Conservation (phyloP, 352 stramenopile genomes). For the Pythium volutum region DNA sequence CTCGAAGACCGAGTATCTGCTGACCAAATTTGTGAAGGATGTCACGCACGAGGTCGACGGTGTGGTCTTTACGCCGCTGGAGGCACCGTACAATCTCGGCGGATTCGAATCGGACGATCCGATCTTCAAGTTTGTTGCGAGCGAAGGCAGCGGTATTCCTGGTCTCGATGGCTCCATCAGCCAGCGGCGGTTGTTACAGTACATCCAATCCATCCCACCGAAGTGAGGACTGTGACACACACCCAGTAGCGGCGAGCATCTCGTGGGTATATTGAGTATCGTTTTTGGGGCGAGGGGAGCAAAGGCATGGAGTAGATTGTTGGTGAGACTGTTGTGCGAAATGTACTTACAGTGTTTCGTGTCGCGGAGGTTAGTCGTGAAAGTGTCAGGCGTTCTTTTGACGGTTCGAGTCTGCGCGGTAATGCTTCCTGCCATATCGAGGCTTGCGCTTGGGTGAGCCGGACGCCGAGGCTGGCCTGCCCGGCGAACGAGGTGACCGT, state of each 20-base stretch:
- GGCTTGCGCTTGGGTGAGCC: slow-evolving; percentile 50
- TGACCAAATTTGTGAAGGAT: slow-evolving; percentile 84
- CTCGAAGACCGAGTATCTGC: slow-evolving; percentile 81
- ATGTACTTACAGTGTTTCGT: slow-evolving; percentile 25
- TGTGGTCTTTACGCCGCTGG: slow-evolving; percentile 83
- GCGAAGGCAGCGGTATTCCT: slow-evolving; percentile 74
- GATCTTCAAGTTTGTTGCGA: slow-evolving; percentile 89
- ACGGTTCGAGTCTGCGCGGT: slow-evolving; percentile 59
- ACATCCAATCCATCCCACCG: slow-evolving; percentile 67
- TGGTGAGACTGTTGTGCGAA: slow-evolving; percentile 4
- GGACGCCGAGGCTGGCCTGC: slow-evolving; percentile 3
- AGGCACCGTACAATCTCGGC: slow-evolving; percentile 81
- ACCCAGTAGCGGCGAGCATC: not conserved
- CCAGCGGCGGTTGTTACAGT: slow-evolving; percentile 70
- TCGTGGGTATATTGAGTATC: slow-evolving; percentile 3
- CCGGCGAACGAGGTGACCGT: slow-evolving; percentile 20
- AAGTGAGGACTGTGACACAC: slow-evolving; percentile 33
- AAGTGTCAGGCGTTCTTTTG: slow-evolving; percentile 42
- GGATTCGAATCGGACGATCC: slow-evolving; percentile 82
- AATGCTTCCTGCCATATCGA: slow-evolving; percentile 75
- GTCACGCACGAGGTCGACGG: slow-evolving; percentile 86
- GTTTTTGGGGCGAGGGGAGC: slow-evolving; percentile 2
- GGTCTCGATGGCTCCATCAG: slow-evolving; percentile 82
- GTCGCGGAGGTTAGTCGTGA: not conserved
- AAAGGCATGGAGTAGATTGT: slow-evolving; percentile 6